Percentiles rank a stretch among this genome's conserved stretches.
phyloP scores from a whole-genome alignment of 169 alveolate genomes.

The Ichthyophthirius multifiliis region DNA sequence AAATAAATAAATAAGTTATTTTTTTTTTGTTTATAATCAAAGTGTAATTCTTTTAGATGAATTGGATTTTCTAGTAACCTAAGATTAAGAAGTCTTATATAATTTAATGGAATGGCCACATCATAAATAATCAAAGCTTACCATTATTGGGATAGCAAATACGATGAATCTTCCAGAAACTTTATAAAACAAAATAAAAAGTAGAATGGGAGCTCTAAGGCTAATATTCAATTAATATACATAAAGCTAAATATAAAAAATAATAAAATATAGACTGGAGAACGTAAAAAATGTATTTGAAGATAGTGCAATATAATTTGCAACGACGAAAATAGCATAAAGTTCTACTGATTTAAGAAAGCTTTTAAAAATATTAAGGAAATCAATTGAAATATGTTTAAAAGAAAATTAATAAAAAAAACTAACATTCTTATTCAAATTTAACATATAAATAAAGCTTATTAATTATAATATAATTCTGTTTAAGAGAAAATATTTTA shows the following conservation, averaged over 20 bases:
- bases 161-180: conserved; percentile 64
- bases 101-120: conserved; percentile 64
- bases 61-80: conserved; percentile 53
- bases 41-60: conserved; percentile 58
- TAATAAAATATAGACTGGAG: conserved; percentile 41
- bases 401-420: conserved; percentile 9
- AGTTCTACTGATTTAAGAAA: conserved; percentile 59
- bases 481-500: not conserved
- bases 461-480: conserved; percentile 12
- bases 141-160: conserved; percentile 56
- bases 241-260: conserved; percentile 41
- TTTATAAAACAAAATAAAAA: conserved; percentile 46
- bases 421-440: conserved; percentile 19
- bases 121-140: conserved; percentile 43
- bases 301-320: conserved; percentile 26
- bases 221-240: conserved; percentile 52
- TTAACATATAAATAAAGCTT: conserved; percentile 22
- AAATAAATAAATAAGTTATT: not conserved
- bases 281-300: conserved; percentile 37
- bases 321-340: conserved; percentile 52
- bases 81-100: conserved; percentile 48
- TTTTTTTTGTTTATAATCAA: not conserved
- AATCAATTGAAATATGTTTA: conserved; percentile 35
- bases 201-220: conserved; percentile 61
- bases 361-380: conserved; percentile 48